Evolutionary conservation across 2,329 filamentous ascomycete genomes (phyloP), one percentile per base, ranked within the genome.

Genomic region (Shiraia bambusicola): DNA sequence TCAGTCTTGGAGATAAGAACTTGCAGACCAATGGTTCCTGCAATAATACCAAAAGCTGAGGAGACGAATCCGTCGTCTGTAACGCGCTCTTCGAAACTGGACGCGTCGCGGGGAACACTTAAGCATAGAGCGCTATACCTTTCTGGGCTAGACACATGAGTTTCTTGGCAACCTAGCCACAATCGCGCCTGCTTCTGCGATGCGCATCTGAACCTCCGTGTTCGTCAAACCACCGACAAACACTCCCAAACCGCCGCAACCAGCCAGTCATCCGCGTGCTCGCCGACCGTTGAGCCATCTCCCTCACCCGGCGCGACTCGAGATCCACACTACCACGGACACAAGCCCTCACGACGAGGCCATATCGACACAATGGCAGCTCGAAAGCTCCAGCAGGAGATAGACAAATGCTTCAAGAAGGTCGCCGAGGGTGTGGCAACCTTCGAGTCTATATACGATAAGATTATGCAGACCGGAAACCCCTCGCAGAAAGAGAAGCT

Each of bases 321-420:
- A 41, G 40, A 40, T 26, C 45, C 45, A 27, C 34, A 40, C 44
- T 36, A 41, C 42, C 34, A 49, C 46, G 40, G 32, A 40, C 45
- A 24, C 33, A 46, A 46, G 54, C 41, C 61, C 51, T 57, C 56
- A 45, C 50, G 50, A 57, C 60, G 57, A 67, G 66, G 66, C 63
- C 59, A 52, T 50, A 47, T 56, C 54, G 42, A 47, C 73, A 79
- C 71, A 62, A 98, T 98, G 93, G 89, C 93, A 61, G 88, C 88
- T 69, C 84, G 93, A 70, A 98, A 98, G 79, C 81, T 95, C 61
- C 88, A 93, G 71, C 91, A 97, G 76, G 93, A 98, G 76, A 92
- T 97, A 63, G 93, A 98, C 68, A 95, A 96, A 77, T 95, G 89
- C 81, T 97, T 96, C 83, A 98, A 98, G 75, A 95, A 95, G 79